Evolutionary conservation across 1,284 basidiomycete species (phyloP), one percentile per base, ranked within the genome.

Genomic region (Butyriboletus pseudospeciosus): DNA sequence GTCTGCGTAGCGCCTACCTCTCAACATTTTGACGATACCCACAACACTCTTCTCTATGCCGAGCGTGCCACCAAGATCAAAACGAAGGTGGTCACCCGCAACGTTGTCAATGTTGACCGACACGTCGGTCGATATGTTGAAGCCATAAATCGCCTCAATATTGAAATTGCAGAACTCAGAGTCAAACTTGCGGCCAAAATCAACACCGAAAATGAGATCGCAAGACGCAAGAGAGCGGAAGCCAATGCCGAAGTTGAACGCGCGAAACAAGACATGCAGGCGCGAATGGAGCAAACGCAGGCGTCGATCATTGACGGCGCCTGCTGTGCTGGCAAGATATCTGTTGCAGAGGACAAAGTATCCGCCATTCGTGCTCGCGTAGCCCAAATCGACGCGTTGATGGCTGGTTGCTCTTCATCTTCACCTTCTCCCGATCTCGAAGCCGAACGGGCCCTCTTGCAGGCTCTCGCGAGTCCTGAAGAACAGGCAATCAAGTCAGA

Each of bases 51-150:
- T 44, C 78, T 95, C 53, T 98, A 97, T 71, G 95, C 95, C 16
- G 94, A 98, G 66, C 87, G 93, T 46, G 94, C 95, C 23, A 96
- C 96, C 57, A 92, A 94, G 74, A 97, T 98, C 75, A 94, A 94
- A 78, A 98, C 94, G 41, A 95, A 92, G 70, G 88, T 92, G 52
- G 81, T 92, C 52, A 94, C 94, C 3, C 83, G 92, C 38, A 98
- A 98, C 68, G 90, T 95, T 39, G 88, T 94, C 63, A 94, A 94
- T 57, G 91, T 96, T 57, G 88, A 96, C 64, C 82, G 94, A 12
- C 92, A 96, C 64, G 93, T 96, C 56, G 91, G 90, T 26, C 91
- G 89, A 71, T 98, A 97, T 66, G 90, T 98, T 35, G 90, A 94
- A 71, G 92, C 92, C 51, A 98, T 98, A 65, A 92, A 92, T 69